A percentile compares a stretch with the other conserved stretches of the same genome.
Conservation (phyloP, 73 alveolate genomes). For the Paramecium pentaurelia region DNA sequence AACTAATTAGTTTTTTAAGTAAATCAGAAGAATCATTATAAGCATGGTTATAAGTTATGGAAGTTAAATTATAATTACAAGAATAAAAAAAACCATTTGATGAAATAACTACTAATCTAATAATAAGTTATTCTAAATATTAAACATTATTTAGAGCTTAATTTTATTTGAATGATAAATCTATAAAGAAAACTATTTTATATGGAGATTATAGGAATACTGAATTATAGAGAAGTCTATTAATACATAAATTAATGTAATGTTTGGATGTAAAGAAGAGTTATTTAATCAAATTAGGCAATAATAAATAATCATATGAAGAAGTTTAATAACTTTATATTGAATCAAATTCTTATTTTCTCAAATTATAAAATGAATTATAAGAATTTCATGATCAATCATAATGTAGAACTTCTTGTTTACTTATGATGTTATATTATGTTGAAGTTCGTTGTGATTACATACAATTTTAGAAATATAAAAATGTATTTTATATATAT, state of each 20-base stretch:
- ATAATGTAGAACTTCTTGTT: not conserved
- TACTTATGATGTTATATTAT: not conserved
- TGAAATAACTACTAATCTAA: not conserved
- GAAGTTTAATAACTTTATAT: not conserved
- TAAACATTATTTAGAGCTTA: not conserved
- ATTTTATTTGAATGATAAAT: not conserved
- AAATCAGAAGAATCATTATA: constrained; percentile 28
- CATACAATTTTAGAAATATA: not conserved
- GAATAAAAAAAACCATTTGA: not conserved
- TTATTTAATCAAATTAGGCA: not conserved
- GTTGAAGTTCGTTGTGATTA: not conserved
- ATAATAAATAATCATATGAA: not conserved
- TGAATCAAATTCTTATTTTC: not conserved
- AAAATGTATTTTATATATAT: not conserved
- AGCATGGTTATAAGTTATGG: constrained; percentile 17
- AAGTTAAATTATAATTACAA: not conserved
- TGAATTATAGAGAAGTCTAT: not conserved
- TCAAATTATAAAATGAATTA: not conserved
- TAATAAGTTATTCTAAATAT: constrained; percentile 2
- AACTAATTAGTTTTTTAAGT: not conserved
- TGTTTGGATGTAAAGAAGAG: not conserved
- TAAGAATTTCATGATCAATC: not conserved
- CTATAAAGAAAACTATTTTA: not conserved
- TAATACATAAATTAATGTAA: not conserved
- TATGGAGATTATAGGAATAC: constrained; percentile 16